These are phyloP conservation scores for Coemansia sp. DNA, from an alignment of 192 early-diverging fungal species.

Conservation along the genomic window DNA sequence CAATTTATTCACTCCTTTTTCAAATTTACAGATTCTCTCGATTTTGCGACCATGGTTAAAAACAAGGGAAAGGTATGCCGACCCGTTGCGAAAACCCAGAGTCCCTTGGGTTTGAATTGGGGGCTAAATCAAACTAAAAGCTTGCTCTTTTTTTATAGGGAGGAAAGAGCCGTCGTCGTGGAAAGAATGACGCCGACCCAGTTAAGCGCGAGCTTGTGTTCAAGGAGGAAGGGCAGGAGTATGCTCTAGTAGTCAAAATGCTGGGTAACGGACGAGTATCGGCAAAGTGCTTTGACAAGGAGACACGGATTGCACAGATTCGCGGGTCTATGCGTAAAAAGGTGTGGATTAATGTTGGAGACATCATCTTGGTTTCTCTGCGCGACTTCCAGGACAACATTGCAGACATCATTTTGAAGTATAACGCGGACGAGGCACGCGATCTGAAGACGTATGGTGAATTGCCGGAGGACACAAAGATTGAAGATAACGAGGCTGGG, in stretches of 20 bases:
- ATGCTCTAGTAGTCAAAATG: conserved; percentile 92
- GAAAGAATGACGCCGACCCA: conserved; percentile 90
- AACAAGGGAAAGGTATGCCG: conserved; percentile 92
- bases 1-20: conserved; percentile 2
- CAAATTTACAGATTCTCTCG: neutral
- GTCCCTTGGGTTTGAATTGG: neutral
- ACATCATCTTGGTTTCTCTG: conserved; percentile 84
- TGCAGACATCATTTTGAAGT: conserved; percentile 95
- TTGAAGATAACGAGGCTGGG: conserved; percentile 12
- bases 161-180: conserved; percentile 85
- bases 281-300: conserved; percentile 84
- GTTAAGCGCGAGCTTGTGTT: conserved; percentile 97
- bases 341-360: conserved; percentile 91
- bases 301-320: conserved; percentile 90
- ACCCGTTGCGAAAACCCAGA: neutral
- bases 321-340: conserved; percentile 98
- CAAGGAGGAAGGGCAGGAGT: conserved; percentile 98
- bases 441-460: conserved; percentile 92
- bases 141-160: conserved; percentile 51
- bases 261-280: conserved; percentile 95
- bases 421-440: conserved; percentile 92
- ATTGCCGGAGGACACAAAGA: conserved; percentile 79
- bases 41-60: conserved; percentile 68
- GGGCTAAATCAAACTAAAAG: neutral
- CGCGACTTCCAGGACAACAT: conserved; percentile 92